Percentiles rank a stretch among this genome's conserved stretches.
Conservation (phyloP, 177 flowering plant species). For the Vitis hybrid region DNA sequence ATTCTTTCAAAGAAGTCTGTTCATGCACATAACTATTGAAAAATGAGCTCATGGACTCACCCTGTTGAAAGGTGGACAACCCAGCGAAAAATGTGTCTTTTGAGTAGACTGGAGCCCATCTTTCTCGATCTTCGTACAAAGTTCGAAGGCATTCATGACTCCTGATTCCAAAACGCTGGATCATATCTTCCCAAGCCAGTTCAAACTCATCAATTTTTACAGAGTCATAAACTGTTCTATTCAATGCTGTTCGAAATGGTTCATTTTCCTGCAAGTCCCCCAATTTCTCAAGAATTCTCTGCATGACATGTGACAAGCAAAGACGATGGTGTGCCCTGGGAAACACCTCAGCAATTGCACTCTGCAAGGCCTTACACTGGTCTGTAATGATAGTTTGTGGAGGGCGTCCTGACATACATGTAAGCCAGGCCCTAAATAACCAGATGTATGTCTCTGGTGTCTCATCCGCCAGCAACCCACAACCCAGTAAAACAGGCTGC, state of each 20-base stretch:
- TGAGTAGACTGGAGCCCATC: conserved; percentile 65
- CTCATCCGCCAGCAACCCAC: conserved; percentile 62
- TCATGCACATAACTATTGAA: conserved; percentile 47
- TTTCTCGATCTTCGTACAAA: conserved; percentile 54
- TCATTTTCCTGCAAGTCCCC: conserved; percentile 38
- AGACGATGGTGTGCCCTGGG: conserved; percentile 60
- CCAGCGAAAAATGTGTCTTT: conserved; percentile 65
- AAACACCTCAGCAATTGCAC: conserved; percentile 61
- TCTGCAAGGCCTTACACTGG: conserved; percentile 45
- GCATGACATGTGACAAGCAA: conserved; percentile 38
- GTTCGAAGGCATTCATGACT: conserved; percentile 46
- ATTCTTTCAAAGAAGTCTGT: conserved; percentile 56
- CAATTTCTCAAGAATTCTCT: conserved; percentile 42
- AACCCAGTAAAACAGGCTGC: conserved; percentile 47
- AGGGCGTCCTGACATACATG: conserved; percentile 58
- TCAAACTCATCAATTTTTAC: conserved; percentile 67
- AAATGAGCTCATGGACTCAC: conserved; percentile 33
- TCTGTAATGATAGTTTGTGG: conserved; percentile 61
- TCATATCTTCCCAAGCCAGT: conserved; percentile 55
- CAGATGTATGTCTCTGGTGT: conserved; percentile 52
- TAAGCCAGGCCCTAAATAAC: conserved; percentile 68
- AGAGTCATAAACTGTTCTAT: conserved; percentile 35
- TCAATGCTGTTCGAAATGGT: conserved; percentile 30
- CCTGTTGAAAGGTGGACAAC: conserved; percentile 33
- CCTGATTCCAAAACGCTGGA: conserved; percentile 41